A percentile compares a stretch with the other conserved stretches of the same genome.
Conservation (phyloP, 306 rosid genomes). For the Abrus precatorius region DNA sequence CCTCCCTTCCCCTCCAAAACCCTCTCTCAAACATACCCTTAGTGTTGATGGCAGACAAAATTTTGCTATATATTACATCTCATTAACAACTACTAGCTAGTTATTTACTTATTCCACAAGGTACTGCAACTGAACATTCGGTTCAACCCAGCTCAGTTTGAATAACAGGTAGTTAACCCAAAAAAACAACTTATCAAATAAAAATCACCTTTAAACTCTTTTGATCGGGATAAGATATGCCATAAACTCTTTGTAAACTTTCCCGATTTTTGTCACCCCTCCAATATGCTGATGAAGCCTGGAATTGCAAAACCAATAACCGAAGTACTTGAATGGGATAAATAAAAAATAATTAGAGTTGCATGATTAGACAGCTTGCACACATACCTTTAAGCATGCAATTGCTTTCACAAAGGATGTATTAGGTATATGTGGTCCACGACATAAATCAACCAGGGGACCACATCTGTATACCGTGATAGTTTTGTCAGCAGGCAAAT, state of each 20-base stretch:
- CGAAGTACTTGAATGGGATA: background rate
- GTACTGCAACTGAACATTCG: slow-evolving; percentile 22
- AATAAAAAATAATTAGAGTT: slow-evolving; percentile 18
- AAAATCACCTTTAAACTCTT: slow-evolving; percentile 83
- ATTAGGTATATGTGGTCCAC: slow-evolving; percentile 98
- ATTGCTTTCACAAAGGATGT: slow-evolving; percentile 96
- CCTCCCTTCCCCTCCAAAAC: too few species aligned
- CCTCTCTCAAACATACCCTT: too few species aligned
- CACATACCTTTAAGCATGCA: slow-evolving; percentile 83
- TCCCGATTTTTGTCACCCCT: slow-evolving; percentile 92
- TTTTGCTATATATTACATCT: background rate
- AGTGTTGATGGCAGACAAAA: too few species aligned
- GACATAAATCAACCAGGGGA: slow-evolving; percentile 92
- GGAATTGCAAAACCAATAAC: slow-evolving; percentile 50
- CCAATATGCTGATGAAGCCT: slow-evolving; percentile 99
- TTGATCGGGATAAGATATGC: slow-evolving; percentile 95
- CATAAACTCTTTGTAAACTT: slow-evolving; percentile 96
- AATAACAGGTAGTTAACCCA: slow-evolving; percentile 15
- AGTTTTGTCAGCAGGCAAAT: slow-evolving; percentile 90
- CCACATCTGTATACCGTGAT: slow-evolving; percentile 98
- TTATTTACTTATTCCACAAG: background rate
- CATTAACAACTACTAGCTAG: too few species aligned
- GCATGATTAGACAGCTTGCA: slow-evolving; percentile 31
- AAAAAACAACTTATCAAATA: background rate
- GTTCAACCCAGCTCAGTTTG: slow-evolving; percentile 23